Conservation (phyloP, 805 yeast genomes). For the Barnettozyma sp. region DNA sequence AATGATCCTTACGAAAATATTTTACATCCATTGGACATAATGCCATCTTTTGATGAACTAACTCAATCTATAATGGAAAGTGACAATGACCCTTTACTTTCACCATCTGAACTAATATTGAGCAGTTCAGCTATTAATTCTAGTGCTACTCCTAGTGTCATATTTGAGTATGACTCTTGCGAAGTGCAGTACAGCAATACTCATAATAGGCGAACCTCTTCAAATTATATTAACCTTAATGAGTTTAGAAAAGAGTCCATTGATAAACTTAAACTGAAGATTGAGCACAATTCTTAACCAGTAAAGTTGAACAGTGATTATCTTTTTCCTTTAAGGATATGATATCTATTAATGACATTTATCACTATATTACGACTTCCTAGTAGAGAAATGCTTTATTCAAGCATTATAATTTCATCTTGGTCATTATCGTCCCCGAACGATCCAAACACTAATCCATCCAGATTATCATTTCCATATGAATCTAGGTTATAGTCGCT, state of each 20-base stretch:
- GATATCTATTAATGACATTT: too few species aligned
- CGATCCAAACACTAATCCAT: slow-evolving; percentile 12
- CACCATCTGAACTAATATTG: too few species aligned
- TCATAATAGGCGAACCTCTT: slow-evolving; percentile 11
- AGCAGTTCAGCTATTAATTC: too few species aligned
- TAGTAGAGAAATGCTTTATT: slow-evolving; percentile 4
- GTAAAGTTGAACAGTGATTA: too few species aligned
- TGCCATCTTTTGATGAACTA: slow-evolving; percentile 11
- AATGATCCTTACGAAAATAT: slow-evolving; percentile 21
- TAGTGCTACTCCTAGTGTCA: not conserved
- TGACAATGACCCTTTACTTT: slow-evolving; percentile 1
- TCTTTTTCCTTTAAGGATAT: too few species aligned
- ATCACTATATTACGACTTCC: too few species aligned
- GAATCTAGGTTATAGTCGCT: slow-evolving; percentile 8
- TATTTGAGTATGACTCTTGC: slow-evolving; percentile 2
- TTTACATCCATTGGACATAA: slow-evolving; percentile 22
- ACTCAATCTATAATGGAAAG: slow-evolving; percentile 1
- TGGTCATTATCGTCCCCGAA: slow-evolving; percentile 10
- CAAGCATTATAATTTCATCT: slow-evolving; percentile 13
- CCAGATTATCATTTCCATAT: slow-evolving; percentile 11
- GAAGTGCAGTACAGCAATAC: not conserved
- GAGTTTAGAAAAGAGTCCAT: slow-evolving; percentile 9
- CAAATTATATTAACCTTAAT: slow-evolving; percentile 15
- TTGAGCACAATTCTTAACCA: too few species aligned
- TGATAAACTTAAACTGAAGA: too few species aligned